Percentiles rank a stretch among this genome's conserved stretches.
phyloP scores from a whole-genome alignment of 2,329 filamentous ascomycete species.

The Ophiocordyceps polyrhachis-furcata region DNA sequence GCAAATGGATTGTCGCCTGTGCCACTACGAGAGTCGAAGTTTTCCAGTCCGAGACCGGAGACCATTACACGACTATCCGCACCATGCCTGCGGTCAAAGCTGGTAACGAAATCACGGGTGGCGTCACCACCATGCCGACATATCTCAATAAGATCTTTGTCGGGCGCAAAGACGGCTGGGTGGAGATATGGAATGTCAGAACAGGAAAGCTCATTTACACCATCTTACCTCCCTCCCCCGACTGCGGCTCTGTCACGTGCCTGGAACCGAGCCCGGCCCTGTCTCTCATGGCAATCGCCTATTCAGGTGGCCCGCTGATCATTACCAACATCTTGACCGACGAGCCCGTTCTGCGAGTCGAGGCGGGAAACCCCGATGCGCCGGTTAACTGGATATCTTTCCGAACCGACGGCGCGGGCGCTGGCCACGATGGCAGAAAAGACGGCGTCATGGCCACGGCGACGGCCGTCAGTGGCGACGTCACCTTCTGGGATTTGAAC shows the following conservation, averaged over 20 bases:
- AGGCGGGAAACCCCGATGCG: conserved; percentile 42
- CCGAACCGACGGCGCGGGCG: conserved; percentile 72
- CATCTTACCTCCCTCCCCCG: conserved; percentile 54
- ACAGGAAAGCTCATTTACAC: conserved; percentile 85
- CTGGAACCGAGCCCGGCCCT: conserved; percentile 70
- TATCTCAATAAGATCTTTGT: conserved; percentile 93
- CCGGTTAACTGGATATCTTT: conserved; percentile 74
- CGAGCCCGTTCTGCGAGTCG: conserved; percentile 49
- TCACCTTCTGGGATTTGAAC: conserved; percentile 94
- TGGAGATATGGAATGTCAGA: conserved; percentile 96
- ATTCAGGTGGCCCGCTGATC: conserved; percentile 57
- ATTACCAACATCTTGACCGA: conserved; percentile 73
- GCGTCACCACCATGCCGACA: conserved; percentile 76
- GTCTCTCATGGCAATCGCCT: conserved; percentile 74
- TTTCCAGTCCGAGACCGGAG: conserved; percentile 67
- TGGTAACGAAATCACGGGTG: conserved; percentile 54
- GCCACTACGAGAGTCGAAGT: conserved; percentile 62
- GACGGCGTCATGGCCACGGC: conserved; percentile 91
- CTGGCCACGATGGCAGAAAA: conserved; percentile 68
- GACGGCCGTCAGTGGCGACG: conserved; percentile 59
- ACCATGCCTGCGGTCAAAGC: conserved; percentile 36
- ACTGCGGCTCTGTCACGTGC: conserved; percentile 68
- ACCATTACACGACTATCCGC: conserved; percentile 78
- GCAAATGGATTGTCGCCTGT: conserved; percentile 77
- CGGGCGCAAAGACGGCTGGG: conserved; percentile 67